phyloP scores from a whole-genome alignment of 495 filamentous ascomycete genomes.

The Cercophora sp. region DNA sequence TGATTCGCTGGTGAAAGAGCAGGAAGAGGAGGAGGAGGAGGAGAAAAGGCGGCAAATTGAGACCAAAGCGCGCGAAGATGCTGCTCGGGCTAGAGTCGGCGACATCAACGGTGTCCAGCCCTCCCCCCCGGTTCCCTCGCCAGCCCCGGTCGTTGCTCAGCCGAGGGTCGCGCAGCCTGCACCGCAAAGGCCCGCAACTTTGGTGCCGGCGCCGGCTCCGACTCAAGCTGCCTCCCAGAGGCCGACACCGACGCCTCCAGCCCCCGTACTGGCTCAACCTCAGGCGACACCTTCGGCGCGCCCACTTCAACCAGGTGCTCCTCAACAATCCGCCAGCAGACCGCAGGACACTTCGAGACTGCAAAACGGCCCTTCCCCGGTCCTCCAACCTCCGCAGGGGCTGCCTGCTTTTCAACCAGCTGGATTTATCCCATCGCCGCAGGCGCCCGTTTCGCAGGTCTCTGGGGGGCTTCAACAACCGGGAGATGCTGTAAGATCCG shows the following conservation, averaged over 20 bases:
- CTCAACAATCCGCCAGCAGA: constrained; percentile 6
- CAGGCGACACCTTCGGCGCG: constrained; percentile 16
- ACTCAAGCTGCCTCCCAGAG: too few species aligned
- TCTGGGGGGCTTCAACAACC: constrained; percentile 32
- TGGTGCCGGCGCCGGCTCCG: too few species aligned
- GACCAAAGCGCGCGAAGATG: too few species aligned
- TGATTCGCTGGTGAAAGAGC: too few species aligned
- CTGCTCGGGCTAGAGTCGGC: too few species aligned
- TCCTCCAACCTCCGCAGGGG: constrained; percentile 41
- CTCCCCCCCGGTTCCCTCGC: too few species aligned
- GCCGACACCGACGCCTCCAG: background rate
- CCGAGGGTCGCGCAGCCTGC: too few species aligned
- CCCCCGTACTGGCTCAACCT: constrained; percentile 5
- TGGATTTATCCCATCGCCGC: constrained; percentile 16
- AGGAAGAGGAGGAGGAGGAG: too few species aligned
- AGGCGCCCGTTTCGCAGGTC: constrained; percentile 15
- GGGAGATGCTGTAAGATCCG: constrained; percentile 15
- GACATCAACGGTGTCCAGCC: too few species aligned
- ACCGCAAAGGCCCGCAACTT: too few species aligned
- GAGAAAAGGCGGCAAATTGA: too few species aligned
- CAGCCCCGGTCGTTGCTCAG: too few species aligned
- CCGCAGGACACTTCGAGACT: constrained; percentile 12
- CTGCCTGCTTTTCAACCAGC: constrained; percentile 24
- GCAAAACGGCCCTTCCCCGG: constrained; percentile 23
- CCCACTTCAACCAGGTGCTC: constrained; percentile 12